phyloP scores from a whole-genome alignment of 441 rosid genomes.

The Syzygium syzygioides region DNA sequence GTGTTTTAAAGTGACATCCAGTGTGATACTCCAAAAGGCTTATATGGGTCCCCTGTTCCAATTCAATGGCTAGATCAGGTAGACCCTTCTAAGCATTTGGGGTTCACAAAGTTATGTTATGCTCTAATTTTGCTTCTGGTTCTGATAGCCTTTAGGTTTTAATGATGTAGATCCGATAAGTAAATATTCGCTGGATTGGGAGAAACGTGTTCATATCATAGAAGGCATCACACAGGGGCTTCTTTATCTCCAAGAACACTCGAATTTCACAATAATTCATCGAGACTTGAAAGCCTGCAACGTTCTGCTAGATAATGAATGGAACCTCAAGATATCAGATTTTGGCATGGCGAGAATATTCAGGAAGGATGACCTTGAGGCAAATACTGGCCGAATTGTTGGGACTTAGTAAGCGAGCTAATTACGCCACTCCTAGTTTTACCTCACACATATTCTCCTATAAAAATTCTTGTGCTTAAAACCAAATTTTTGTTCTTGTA shows the following conservation, averaged over 20 bases:
- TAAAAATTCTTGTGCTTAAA: neutral
- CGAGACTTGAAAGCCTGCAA: conserved; percentile 30
- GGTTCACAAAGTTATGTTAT: neutral
- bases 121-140: neutral
- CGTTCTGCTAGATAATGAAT: conserved; percentile 17
- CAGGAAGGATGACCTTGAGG: conserved; percentile 3
- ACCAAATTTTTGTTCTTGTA: neutral
- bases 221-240: conserved; percentile 34
- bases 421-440: neutral
- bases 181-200: conserved; percentile 20
- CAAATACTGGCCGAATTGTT: conserved; percentile 15
- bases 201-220: conserved; percentile 21
- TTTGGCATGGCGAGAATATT: conserved; percentile 28
- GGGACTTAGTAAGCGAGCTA: conserved; percentile 26
- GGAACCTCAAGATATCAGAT: conserved; percentile 29
- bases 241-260: conserved; percentile 33
- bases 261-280: conserved; percentile 24
- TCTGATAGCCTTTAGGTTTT: neutral
- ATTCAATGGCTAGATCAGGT: neutral
- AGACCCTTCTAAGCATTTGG: neutral
- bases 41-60: neutral
- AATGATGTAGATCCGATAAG: conserved; percentile 7
- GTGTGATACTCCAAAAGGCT: neutral
- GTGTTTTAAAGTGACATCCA: neutral
- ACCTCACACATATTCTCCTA: neutral